Evolutionary conservation across 768 basidiomycete genomes (phyloP).

Genomic region (Nidularia sp.): DNA sequence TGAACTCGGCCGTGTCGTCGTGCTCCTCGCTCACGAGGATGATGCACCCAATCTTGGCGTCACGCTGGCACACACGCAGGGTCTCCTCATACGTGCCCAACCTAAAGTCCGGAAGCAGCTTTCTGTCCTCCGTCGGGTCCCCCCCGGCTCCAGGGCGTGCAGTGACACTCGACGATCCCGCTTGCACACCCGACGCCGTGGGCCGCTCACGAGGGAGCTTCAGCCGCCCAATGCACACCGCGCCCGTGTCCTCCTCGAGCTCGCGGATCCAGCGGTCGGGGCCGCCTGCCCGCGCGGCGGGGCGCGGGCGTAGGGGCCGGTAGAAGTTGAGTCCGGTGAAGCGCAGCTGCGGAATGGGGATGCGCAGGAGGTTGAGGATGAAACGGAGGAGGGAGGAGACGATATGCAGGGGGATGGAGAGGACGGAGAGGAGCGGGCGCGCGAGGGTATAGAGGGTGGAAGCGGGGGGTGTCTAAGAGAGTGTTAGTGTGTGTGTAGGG

Average conservation of each 20-base stretch:
- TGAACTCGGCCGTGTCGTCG: conserved; percentile 85
- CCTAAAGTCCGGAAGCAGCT: conserved; percentile 76
- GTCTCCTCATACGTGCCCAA: conserved; percentile 80
- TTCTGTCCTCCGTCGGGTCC: conserved; percentile 25
- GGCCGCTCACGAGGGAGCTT: conserved; percentile 23
- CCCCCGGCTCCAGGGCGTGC: conserved; percentile 21
- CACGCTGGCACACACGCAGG: conserved; percentile 63
- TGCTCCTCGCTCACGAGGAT: conserved; percentile 87
- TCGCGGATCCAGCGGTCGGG: conserved; percentile 76
- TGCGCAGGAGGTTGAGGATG: conserved; percentile 60
- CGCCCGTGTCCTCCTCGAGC: conserved; percentile 84
- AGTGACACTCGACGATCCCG: conserved; percentile 44
- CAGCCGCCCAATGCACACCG: conserved; percentile 50
- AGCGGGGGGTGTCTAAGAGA: conserved; percentile 11
- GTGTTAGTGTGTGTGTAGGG: conserved; percentile 2
- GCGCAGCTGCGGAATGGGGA: conserved; percentile 58
- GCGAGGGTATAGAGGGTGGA: conserved; percentile 14
- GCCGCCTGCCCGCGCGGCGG: conserved; percentile 40
- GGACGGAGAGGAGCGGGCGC: conserved; percentile 40
- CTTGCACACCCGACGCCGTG: conserved; percentile 28
- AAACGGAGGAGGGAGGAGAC: conserved; percentile 60
- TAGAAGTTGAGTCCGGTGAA: conserved; percentile 47
- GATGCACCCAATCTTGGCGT: conserved; percentile 72
- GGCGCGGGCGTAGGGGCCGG: conserved; percentile 29
- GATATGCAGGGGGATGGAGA: conserved; percentile 59